Evolutionary conservation across 2,329 filamentous ascomycete genomes (phyloP).

Genomic region (Calonectria leucothoes): DNA sequence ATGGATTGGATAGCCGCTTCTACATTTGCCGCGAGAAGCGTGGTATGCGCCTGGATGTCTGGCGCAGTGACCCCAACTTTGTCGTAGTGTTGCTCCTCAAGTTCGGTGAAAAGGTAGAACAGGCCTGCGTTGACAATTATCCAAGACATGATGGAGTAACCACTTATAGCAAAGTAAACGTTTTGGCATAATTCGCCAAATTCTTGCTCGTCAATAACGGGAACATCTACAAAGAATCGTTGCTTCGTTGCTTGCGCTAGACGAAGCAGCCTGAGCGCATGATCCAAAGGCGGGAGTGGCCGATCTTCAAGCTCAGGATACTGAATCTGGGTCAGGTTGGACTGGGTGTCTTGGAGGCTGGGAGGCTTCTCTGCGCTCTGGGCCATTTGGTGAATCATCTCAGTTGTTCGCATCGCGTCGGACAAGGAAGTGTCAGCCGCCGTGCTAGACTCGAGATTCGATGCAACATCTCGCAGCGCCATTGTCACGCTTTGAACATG

Average conservation of each 20-base stretch:
- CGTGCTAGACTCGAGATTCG: background rate
- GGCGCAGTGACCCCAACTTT: background rate
- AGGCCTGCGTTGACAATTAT: background rate
- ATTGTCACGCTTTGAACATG: background rate
- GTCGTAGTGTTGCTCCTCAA: background rate
- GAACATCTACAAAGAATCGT: background rate
- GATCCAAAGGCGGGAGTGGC: background rate
- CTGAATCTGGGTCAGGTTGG: background rate
- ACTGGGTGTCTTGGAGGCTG: background rate
- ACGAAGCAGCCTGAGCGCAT: background rate
- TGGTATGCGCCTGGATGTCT: background rate
- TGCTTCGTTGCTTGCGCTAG: background rate
- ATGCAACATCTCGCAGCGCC: background rate
- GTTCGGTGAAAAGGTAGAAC: background rate
- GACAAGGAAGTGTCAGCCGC: background rate
- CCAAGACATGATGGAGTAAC: background rate
- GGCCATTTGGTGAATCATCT: background rate
- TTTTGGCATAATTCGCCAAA: constrained; percentile 1
- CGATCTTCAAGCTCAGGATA: background rate
- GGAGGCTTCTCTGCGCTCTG: background rate
- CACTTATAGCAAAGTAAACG: background rate
- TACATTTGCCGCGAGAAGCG: background rate
- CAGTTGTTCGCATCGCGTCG: background rate
- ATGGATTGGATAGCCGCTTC: background rate
- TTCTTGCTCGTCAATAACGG: background rate